These are phyloP conservation scores for Hemileia vastatrix DNA, from an alignment of 1,284 basidiomycete genomes.

Conservation along the genomic window DNA sequence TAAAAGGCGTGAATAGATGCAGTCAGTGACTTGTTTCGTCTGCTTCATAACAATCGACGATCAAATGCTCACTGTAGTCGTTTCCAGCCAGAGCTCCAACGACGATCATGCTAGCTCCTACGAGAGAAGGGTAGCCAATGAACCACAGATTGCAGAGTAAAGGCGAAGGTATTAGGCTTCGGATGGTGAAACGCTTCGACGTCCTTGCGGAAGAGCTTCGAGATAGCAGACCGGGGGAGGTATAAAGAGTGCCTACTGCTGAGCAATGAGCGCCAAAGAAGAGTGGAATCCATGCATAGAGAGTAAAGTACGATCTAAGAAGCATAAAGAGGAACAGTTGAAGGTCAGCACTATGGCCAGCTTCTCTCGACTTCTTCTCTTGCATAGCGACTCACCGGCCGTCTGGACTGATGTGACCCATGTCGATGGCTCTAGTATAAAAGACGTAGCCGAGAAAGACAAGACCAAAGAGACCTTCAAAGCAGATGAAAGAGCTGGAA, in stretches of 20 bases:
- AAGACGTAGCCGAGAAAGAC: neutral
- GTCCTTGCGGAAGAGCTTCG: neutral
- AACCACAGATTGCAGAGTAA: neutral
- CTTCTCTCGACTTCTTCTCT: no score
- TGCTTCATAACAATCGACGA: no score
- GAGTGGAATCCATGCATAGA: neutral
- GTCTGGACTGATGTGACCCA: neutral
- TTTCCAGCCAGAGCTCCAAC: neutral
- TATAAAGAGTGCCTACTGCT: neutral
- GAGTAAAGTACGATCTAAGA: neutral
- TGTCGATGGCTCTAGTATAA: neutral
- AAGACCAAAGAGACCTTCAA: neutral
- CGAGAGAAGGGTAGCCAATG: neutral
- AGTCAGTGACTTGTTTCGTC: neutral
- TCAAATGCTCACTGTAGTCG: neutral
- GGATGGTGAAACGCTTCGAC: neutral
- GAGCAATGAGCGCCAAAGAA: neutral
- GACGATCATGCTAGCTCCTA: neutral
- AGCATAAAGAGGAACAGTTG: neutral
- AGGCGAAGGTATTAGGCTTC: neutral
- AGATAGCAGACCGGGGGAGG: neutral
- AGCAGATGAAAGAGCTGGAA: neutral
- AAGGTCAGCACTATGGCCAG: no score
- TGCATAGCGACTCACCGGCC: neutral
- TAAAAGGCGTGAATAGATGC: neutral